Evolutionary conservation across 805 yeast species (phyloP).

Genomic region (Zygoascus flipseniorum): DNA sequence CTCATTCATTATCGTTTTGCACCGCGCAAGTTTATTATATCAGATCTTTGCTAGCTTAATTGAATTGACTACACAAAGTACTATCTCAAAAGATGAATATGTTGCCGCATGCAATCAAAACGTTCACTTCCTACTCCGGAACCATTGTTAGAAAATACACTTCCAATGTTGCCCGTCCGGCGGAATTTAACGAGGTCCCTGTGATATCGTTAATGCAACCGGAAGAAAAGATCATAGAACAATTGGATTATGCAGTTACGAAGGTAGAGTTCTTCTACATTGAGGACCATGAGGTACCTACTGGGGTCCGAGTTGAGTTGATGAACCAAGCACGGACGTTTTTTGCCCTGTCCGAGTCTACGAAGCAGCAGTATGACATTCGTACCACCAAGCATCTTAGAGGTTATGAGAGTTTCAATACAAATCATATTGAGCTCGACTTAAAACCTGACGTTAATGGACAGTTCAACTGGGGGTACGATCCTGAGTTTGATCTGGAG

Average conservation of each 20-base stretch:
- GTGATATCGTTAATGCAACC: not conserved
- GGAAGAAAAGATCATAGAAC: not conserved
- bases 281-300: constrained; percentile 26
- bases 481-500: constrained; percentile 6
- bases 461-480: constrained; percentile 6
- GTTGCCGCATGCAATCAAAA: not conserved
- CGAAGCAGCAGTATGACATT: constrained; percentile 3
- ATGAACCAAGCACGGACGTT: not conserved
- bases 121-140: constrained; percentile 3
- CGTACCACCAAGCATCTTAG: constrained; percentile 1
- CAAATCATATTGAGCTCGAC: constrained; percentile 1
- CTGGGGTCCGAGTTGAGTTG: constrained; percentile 17
- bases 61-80: too few species aligned
- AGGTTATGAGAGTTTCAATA: constrained; percentile 3
- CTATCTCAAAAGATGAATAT: not conserved
- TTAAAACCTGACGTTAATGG: constrained; percentile 6
- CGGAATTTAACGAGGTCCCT: not conserved
- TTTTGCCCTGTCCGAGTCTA: constrained; percentile 3
- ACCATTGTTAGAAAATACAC: not conserved
- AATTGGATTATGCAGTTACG: not conserved
- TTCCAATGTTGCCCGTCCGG: not conserved
- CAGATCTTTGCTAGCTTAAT: too few species aligned
- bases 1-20: too few species aligned
- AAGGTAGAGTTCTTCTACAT: constrained; percentile 29
- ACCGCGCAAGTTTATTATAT: too few species aligned